Base-by-base conservation (phyloP, 768 basidiomycete species). In the Dictyophora rubrovolvata region DNA sequence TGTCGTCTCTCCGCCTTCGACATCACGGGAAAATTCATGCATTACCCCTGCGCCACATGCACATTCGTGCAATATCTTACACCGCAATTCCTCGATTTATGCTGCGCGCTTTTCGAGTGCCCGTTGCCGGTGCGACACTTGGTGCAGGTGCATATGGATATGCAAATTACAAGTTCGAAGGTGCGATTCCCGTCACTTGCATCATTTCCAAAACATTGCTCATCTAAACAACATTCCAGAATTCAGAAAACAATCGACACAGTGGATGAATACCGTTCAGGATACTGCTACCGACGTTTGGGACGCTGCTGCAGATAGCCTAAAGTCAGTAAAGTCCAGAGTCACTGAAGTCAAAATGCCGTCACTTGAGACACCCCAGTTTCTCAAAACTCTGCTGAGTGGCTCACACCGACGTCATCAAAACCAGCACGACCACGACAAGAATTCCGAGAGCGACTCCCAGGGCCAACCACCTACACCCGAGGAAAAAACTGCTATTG, bases 141-240 rank as follows among this genome's bases (percentile, higher is more conserved):
- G 94, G 94, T 4, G 93, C 88, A 0, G 94, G 94, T 10, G 86
- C 91, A 0, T 74, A 95, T 59, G 91, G 90, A 5, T 98, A 96
- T 72, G 94, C 93, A 20, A 93, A 95, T 70, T 95, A 95, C 76
- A 93, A 93, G 74, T 86, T 95, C 66, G 94, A 98, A 76, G 91
- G 94, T 92, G 61, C 63, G 55, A 54, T 37, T 63, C 55, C 33
- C 60, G n/a, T 28, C 28, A 60, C 18, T 18, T 34, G 56, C 23
- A 47, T 18, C 22, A 21, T 48, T 22, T 52, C 47, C 36, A 55
- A 21, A 61, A 17, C 18, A 42, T 42, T n/a, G 12, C 20, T 34
- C 18, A 49, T 22, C 28, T 7, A 28, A 28, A n/a, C n/a, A 7
- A 28, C 28, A 28, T 56, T 12, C 7, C 55, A 93, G 90, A 92